Conservation (phyloP, 371 early-diverging fungal genomes). For the Mycotypha africana region DNA sequence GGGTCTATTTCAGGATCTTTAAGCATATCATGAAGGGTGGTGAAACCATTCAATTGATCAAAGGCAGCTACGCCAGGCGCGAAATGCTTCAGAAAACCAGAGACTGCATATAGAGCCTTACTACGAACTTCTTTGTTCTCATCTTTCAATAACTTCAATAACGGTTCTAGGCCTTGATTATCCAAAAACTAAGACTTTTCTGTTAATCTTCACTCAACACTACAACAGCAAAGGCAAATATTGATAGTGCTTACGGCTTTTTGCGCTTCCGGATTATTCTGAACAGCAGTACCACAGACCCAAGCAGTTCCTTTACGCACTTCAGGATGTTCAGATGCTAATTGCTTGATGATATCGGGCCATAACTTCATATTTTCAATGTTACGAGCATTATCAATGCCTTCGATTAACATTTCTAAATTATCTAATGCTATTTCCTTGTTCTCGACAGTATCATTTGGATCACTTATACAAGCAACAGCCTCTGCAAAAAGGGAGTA, state of each 20-base stretch:
- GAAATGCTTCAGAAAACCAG: conserved; percentile 70
- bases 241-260: conserved; percentile 50
- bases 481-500: conserved; percentile 46
- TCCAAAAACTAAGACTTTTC: conserved; percentile 61
- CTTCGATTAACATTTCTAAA: conserved; percentile 91
- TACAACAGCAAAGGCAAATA: not conserved
- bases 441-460: conserved; percentile 57
- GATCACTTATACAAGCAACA: conserved; percentile 55
- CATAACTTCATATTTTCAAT: conserved; percentile 86
- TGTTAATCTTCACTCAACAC: no score
- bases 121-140: conserved; percentile 52
- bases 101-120: conserved; percentile 77
- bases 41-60: conserved; percentile 47
- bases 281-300: conserved; percentile 91
- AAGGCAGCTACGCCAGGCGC: conserved; percentile 58
- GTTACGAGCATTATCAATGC: conserved; percentile 92
- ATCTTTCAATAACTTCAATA: conserved; percentile 55
- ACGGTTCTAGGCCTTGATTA: conserved; percentile 51
- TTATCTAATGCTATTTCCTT: conserved; percentile 84
- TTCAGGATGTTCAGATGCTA: conserved; percentile 46
- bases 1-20: conserved; percentile 37
- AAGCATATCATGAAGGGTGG: conserved; percentile 39
- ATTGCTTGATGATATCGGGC: conserved; percentile 65
- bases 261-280: conserved; percentile 90
- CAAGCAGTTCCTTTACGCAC: conserved; percentile 78